phyloP scores from a whole-genome alignment of 139 green algal species.

The Eudorina sp. region DNA sequence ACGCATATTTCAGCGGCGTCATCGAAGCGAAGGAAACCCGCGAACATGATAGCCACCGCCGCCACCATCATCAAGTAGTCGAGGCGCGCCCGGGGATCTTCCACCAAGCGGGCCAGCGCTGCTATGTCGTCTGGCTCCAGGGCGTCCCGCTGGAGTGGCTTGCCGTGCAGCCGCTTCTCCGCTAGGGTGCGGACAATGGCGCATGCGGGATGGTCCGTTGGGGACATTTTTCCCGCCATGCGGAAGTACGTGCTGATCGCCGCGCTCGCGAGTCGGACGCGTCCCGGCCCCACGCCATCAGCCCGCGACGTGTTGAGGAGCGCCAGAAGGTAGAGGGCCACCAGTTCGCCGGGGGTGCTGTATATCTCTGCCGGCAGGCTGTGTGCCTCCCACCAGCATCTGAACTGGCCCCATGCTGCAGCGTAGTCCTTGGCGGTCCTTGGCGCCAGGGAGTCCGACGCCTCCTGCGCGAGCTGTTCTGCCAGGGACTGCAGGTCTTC shows the following conservation, averaged over 20 bases:
- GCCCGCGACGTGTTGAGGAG: neutral
- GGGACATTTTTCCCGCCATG: neutral
- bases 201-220: neutral
- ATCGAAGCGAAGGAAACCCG: constrained; percentile 10
- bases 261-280: neutral
- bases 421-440: neutral
- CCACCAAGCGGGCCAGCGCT: neutral
- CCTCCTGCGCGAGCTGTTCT: neutral
- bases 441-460: too few species aligned
- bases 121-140: neutral
- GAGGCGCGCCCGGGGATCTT: neutral
- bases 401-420: neutral
- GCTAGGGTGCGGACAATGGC: neutral
- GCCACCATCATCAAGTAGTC: neutral
- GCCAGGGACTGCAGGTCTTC: neutral
- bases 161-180: neutral
- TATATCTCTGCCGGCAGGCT: neutral
- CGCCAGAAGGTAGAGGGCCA: neutral
- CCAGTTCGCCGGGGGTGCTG: neutral
- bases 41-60: constrained; percentile 3
- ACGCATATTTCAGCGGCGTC: neutral
- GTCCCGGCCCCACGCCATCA: neutral
- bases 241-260: neutral
- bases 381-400: neutral
- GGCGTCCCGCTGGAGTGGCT: neutral